These are phyloP conservation scores for Sclerospora graminicola DNA, from an alignment of 352 stramenopile genomes.

Conservation along the genomic window DNA sequence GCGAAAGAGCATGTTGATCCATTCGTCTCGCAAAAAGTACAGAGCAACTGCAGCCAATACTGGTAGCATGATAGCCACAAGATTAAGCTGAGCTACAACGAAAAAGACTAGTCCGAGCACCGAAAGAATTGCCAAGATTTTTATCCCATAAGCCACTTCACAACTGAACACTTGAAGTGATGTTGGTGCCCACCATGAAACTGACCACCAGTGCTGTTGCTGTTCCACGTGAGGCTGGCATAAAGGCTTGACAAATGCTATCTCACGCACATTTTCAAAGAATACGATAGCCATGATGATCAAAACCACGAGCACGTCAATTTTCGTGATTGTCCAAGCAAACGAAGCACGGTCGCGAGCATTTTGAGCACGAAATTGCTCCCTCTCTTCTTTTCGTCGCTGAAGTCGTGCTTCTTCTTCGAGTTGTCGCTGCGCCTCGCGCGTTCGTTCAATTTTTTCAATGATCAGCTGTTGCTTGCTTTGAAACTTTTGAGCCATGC, in stretches of 20 bases:
- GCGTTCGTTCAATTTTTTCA: constrained; percentile 53
- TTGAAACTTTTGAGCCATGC: constrained; percentile 52
- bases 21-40: constrained; percentile 62
- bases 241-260: constrained; percentile 49
- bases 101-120: constrained; percentile 35
- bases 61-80: constrained; percentile 44
- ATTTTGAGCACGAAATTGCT: constrained; percentile 26
- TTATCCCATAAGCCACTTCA: constrained; percentile 57
- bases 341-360: constrained; percentile 27
- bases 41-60: constrained; percentile 32
- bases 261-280: constrained; percentile 53
- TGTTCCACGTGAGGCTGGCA: constrained; percentile 36
- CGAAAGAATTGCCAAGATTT: constrained; percentile 44
- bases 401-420: constrained; percentile 32
- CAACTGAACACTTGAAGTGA: constrained; percentile 57
- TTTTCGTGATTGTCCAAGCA: constrained; percentile 57
- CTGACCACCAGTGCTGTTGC: constrained; percentile 39
- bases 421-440: constrained; percentile 34
- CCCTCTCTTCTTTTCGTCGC: constrained; percentile 24
- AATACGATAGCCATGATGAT: constrained; percentile 71
- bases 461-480: constrained; percentile 50
- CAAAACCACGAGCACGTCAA: constrained; percentile 60
- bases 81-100: constrained; percentile 50
- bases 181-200: constrained; percentile 44
- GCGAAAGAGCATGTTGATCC: constrained; percentile 75